These are phyloP conservation scores for Lithospermum erythrorhizon DNA, from an alignment of 257 asterid species.

Conservation along the genomic window DNA sequence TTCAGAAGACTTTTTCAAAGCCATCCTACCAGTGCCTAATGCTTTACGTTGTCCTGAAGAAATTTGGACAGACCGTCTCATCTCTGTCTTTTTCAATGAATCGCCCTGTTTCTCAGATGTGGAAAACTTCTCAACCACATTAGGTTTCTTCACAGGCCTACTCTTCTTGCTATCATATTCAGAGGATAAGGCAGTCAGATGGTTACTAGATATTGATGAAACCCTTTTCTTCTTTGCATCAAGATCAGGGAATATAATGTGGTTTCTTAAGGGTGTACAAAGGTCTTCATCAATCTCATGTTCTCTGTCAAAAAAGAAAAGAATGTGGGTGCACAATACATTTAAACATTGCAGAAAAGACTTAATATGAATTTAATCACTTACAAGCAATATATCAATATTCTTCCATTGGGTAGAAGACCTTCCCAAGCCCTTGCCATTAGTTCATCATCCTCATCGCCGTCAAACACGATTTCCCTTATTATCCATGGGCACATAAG, in stretches of 20 bases:
- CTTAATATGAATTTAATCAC: conserved; percentile 13
- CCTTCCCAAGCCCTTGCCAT: conserved; percentile 79
- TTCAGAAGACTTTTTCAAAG: conserved; percentile 19
- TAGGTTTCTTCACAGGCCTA: conserved; percentile 20
- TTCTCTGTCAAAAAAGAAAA: conserved; percentile 30
- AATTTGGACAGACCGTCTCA: conserved; percentile 17
- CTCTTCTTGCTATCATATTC: conserved; percentile 23
- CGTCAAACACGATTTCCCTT: conserved; percentile 50
- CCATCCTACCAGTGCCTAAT: conserved; percentile 8
- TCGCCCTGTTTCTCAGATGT: conserved; percentile 20
- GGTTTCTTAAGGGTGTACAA: conserved; percentile 57
- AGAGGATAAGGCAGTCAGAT: conserved; percentile 14
- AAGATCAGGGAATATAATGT: conserved; percentile 59
- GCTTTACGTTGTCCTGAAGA: conserved; percentile 29
- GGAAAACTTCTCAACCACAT: conserved; percentile 27
- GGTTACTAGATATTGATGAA: conserved; percentile 14
- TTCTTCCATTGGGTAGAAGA: conserved; percentile 48
- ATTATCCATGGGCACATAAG: background rate
- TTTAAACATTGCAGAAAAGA: background rate
- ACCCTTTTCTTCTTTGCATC: conserved; percentile 19
- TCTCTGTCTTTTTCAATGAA: conserved; percentile 28
- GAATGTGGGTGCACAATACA: background rate
- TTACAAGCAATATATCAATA: conserved; percentile 84
- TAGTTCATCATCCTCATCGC: conserved; percentile 20
- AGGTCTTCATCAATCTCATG: conserved; percentile 45